A percentile compares a stretch with the other conserved stretches of the same genome.
Conservation (phyloP, 2,329 filamentous ascomycete species). For the Botryotinia calthae region DNA sequence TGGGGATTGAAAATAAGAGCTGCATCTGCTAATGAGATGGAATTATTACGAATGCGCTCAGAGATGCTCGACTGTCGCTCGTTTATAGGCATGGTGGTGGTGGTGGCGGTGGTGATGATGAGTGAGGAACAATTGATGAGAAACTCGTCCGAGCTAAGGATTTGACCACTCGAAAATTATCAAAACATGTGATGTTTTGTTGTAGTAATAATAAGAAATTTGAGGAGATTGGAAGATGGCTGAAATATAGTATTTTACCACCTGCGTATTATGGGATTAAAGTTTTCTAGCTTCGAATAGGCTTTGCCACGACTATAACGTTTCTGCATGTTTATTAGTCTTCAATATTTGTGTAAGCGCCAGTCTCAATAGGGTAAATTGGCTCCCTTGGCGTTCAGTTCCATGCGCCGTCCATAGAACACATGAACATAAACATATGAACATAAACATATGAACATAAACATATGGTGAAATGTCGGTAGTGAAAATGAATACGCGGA, state of each 20-base stretch:
- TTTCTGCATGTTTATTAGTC: neutral
- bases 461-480: neutral
- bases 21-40: constrained; percentile 22
- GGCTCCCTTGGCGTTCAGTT: neutral
- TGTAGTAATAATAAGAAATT: neutral
- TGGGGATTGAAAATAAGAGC: constrained; percentile 28
- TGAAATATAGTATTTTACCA: neutral
- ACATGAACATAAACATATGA: too few species aligned
- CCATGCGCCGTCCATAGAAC: neutral
- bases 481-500: neutral
- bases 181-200: neutral
- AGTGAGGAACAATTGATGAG: neutral
- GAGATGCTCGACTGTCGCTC: neutral
- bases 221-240: neutral
- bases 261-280: neutral
- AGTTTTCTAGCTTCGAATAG: neutral
- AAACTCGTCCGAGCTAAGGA: neutral
- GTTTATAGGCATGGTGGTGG: neutral
- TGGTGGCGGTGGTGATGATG: neutral
- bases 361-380: neutral
- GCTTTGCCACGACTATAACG: neutral
- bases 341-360: neutral
- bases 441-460: too few species aligned
- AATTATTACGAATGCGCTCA: constrained; percentile 22
- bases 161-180: neutral